Base-by-base conservation (phyloP, 257 asterid genomes). In the Asclepias syriaca region DNA sequence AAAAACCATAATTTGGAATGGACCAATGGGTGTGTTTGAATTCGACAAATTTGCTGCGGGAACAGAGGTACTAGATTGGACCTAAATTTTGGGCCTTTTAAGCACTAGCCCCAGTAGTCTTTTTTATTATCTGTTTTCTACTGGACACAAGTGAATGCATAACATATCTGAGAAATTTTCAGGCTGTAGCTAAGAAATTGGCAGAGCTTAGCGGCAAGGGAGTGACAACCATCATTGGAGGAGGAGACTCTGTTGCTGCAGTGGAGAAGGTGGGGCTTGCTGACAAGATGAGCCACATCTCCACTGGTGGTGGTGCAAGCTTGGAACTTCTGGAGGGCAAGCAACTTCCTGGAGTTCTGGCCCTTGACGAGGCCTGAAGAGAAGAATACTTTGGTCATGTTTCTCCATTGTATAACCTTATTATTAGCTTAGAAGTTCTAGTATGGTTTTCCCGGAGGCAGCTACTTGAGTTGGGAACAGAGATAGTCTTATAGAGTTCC, bases 281-380 rank as follows among this genome's bases (percentile, higher is more conserved):
- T 6, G 96, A 88, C 40, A 89, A 88, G 88, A 92, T 89, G 97
- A 92, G 97, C 89, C 96, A 92, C 74, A 92, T 92, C 80, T 92
- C 97, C 1, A 92, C 97, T 0, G 97, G 97, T 61, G 96, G 97
- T 0, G 97, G 97, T 61, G 97, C 96, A 29, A 92, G 96, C 86
- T 83, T 92, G 89, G 97, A 92, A 79, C 96, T 92, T 77, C 90
- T 92, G 0, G 97, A 92, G 78, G 97, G 97, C 68, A 92, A 92
- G 79, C 40, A 84, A 18, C 90, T 92, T 5, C 96, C 97, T 13
- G 97, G 97, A 59, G 96, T 88, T 71, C 87, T 92, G 48, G 96
- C 98, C 72, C 88, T 90, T 16, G 24, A 92, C 1, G 91, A 92
- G 5, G 96, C 96, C 57, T 92, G 71, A 83, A 74, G 65, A 11